These are phyloP conservation scores for Dictyostelium brefeldianum DNA, from an alignment of 78 protist genomes.

Conservation along the genomic window DNA sequence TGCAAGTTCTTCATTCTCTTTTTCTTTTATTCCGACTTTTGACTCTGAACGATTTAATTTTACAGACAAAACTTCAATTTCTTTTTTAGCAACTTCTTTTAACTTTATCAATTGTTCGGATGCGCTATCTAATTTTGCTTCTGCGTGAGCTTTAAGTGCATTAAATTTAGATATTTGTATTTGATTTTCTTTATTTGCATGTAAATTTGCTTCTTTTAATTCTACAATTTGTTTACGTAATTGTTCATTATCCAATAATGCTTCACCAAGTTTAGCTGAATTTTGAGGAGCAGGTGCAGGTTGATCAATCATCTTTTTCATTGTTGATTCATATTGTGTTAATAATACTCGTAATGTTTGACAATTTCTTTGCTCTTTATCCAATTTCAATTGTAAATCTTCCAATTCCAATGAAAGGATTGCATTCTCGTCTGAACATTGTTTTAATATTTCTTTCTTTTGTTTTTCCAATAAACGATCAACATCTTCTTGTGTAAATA, in stretches of 20 bases:
- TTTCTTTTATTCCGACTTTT: slow-evolving; percentile 33
- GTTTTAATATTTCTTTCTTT: slow-evolving; percentile 58
- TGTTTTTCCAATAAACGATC: slow-evolving; percentile 44
- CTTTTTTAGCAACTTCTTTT: slow-evolving; percentile 71
- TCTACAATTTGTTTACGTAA: slow-evolving; percentile 51
- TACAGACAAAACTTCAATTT: slow-evolving; percentile 64
- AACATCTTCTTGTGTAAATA: slow-evolving; percentile 69
- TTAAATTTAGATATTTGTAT: slow-evolving; percentile 53
- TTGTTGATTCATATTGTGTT: slow-evolving; percentile 56
- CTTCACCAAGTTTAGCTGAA: slow-evolving; percentile 42
- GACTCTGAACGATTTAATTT: slow-evolving; percentile 53
- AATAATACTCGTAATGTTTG: slow-evolving; percentile 8
- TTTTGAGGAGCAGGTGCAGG: slow-evolving; percentile 76
- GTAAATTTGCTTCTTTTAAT: slow-evolving; percentile 13
- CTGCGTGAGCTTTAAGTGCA: slow-evolving; percentile 75
- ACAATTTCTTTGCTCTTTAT: slow-evolving; percentile 55
- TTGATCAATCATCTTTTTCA: slow-evolving; percentile 78
- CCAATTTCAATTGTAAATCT: slow-evolving; percentile 50
- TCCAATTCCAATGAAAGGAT: slow-evolving; percentile 57
- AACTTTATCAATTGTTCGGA: slow-evolving; percentile 53
- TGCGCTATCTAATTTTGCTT: slow-evolving; percentile 62
- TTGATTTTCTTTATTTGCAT: slow-evolving; percentile 40
- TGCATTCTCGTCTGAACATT: slow-evolving; percentile 69
- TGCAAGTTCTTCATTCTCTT: slow-evolving; percentile 50
- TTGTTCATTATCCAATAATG: slow-evolving; percentile 52